Conservation (phyloP, 2,329 filamentous ascomycete genomes). For the Paecilomyces formosus region DNA sequence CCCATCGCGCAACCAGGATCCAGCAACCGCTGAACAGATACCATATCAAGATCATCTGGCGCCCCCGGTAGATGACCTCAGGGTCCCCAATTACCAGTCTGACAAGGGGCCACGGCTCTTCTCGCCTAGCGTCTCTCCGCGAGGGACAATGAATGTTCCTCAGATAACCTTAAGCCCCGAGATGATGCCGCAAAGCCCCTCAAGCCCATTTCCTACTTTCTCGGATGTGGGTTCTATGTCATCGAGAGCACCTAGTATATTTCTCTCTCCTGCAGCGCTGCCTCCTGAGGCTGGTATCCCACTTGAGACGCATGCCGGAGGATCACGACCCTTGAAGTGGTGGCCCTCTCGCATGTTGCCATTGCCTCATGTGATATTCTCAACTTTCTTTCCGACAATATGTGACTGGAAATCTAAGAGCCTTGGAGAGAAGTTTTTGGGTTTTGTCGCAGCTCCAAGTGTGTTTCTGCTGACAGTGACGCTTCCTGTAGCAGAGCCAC, state of each 20-base stretch:
- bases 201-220: constrained; percentile 62
- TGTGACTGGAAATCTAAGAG: constrained; percentile 73
- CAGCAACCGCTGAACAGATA: constrained; percentile 15
- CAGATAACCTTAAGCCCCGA: constrained; percentile 5
- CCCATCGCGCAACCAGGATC: constrained; percentile 25
- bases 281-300: constrained; percentile 31
- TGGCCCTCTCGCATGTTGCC: constrained; percentile 75
- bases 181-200: constrained; percentile 24
- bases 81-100: constrained; percentile 29
- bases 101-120: constrained; percentile 9
- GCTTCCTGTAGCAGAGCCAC: constrained; percentile 77
- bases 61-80: constrained; percentile 32
- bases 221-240: constrained; percentile 50
- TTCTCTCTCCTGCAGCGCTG: constrained; percentile 44
- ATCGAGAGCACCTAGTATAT: constrained; percentile 49
- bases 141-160: constrained; percentile 11
- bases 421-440: constrained; percentile 77
- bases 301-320: constrained; percentile 23
- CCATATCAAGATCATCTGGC: constrained; percentile 36
- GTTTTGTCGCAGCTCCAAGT: constrained; percentile 75
- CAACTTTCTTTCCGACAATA: constrained; percentile 80
- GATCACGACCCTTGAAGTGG: constrained; percentile 50
- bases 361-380: constrained; percentile 60
- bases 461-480: constrained; percentile 87
- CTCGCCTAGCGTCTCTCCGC: constrained; percentile 24